A percentile compares a stretch with the other conserved stretches of the same genome.
phyloP scores from a whole-genome alignment of 805 yeast genomes.

The Lachancea fermentati region DNA sequence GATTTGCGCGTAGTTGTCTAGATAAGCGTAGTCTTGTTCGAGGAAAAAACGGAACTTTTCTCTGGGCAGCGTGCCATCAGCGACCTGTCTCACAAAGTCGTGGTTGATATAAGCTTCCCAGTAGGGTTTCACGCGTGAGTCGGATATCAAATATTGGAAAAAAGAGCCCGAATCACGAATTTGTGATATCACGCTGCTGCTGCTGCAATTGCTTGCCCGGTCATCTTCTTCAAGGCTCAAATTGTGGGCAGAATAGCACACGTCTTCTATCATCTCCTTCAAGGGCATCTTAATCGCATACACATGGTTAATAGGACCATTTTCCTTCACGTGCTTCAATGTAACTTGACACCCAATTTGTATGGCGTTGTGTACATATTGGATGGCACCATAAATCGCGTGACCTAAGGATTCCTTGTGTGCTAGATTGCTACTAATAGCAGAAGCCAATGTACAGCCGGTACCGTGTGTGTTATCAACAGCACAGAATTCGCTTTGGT shows the following conservation, averaged over 20 bases:
- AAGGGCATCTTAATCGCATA: constrained; percentile 35
- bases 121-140: constrained; percentile 46
- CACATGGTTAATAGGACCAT: constrained; percentile 75
- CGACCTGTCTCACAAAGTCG: constrained; percentile 51
- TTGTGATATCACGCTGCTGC: constrained; percentile 6
- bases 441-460: constrained; percentile 81
- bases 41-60: constrained; percentile 47
- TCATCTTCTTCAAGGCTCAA: constrained; percentile 1
- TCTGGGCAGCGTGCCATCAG: constrained; percentile 44
- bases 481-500: constrained; percentile 40
- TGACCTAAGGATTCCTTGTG: constrained; percentile 40
- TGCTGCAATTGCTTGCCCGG: constrained; percentile 2
- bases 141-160: constrained; percentile 46
- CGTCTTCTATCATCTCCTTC: constrained; percentile 31
- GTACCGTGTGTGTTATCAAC: constrained; percentile 77
- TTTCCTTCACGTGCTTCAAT: constrained; percentile 39
- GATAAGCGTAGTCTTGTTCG: constrained; percentile 60
- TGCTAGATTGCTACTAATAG: constrained; percentile 74
- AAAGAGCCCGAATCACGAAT: constrained; percentile 26
- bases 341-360: constrained; percentile 36
- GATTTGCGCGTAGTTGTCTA: constrained; percentile 61
- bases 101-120: constrained; percentile 62
- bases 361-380: constrained; percentile 64
- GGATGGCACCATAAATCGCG: constrained; percentile 53
- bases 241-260: constrained; percentile 26